Evolutionary conservation across 257 asterid genomes (phyloP), one percentile per base, ranked within the genome.

Genomic region (Penstemon eatonii): DNA sequence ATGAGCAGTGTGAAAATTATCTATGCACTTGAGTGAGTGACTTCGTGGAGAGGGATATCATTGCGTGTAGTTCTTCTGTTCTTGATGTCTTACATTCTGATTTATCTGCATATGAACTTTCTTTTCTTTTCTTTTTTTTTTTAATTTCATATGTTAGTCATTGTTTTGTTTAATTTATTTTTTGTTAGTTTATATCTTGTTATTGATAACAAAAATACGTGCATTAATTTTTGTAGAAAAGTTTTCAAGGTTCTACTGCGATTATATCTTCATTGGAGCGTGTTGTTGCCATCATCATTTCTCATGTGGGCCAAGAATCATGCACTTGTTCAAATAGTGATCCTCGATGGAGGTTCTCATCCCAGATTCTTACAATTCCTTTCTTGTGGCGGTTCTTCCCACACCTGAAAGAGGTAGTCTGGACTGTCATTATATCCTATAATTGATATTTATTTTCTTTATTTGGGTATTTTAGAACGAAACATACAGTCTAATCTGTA

Each of bases 301-400:
- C 92, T 71, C 97, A 94, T n/a, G 88, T 70, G 80, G 92, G 91
- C 69, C 85, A 85, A 72, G 80, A 81, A 79, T 78, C 93, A 44
- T 94, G 97, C 82, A 79, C 78, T 65, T 91, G 99, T 83, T 80
- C 85, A 54, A 66, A 55, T 73, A 66, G 67, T 80, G 92, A 89
- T 60, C 88, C 93, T 47, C 79, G 70, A 56, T 67, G 81, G 82
- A 82, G 91, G 78, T 82, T 94, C 76, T 75, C 93, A 56, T 87
- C 92, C 61, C 96, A 85, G 82, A 87, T 94, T 78, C 96, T 94
- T 76, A 81, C 85, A 69, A 82, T 91, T 65, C 97, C 99, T 46
- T 89, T 89, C 75, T 73, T 94, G 77, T 94, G 99, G 99, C 76
- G 71, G 77, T 67, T 84, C 68, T 89, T 87, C 65, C 99, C 99